These are phyloP conservation scores for Fusarium begoniae DNA, from an alignment of 2,329 filamentous ascomycete genomes.

Conservation along the genomic window DNA sequence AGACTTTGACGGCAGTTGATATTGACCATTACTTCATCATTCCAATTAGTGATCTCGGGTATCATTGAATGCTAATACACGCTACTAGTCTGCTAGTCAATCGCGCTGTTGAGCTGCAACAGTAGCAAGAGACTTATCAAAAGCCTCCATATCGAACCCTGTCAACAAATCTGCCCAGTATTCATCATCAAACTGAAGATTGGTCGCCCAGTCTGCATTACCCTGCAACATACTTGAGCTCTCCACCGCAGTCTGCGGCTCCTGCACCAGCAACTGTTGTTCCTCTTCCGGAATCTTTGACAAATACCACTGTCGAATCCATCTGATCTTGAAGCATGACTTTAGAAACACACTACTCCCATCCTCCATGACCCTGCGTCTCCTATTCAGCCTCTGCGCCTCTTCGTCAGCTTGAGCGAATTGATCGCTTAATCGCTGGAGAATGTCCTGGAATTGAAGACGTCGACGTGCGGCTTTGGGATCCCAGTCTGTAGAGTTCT, in stretches of 20 bases:
- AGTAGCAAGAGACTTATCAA: slow-evolving; percentile 9
- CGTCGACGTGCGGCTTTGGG: slow-evolving; percentile 43
- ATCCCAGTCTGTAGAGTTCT: slow-evolving; percentile 50
- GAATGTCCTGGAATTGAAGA: slow-evolving; percentile 46
- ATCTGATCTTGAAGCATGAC: slow-evolving; percentile 49
- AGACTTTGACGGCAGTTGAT: background rate
- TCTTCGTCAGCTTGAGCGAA: slow-evolving; percentile 46
- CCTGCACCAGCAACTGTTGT: slow-evolving; percentile 5
- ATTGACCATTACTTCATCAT: background rate
- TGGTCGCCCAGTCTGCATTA: slow-evolving; percentile 35
- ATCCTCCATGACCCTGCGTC: slow-evolving; percentile 43
- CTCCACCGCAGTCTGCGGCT: slow-evolving; percentile 3
- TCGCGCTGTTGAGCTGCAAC: background rate
- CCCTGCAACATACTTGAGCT: background rate
- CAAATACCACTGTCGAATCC: slow-evolving; percentile 54
- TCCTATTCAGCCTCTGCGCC: slow-evolving; percentile 35
- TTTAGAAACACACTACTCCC: slow-evolving; percentile 45
- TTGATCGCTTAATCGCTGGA: slow-evolving; percentile 42
- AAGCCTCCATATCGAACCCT: slow-evolving; percentile 25
- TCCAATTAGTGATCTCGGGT: too few species aligned
- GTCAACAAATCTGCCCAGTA: slow-evolving; percentile 44
- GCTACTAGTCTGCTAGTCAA: background rate
- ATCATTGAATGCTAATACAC: background rate
- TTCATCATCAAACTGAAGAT: slow-evolving; percentile 43
- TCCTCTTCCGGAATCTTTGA: slow-evolving; percentile 34